phyloP scores from a whole-genome alignment of 116 monocot genomes.

The Cymodocea nodosa region DNA sequence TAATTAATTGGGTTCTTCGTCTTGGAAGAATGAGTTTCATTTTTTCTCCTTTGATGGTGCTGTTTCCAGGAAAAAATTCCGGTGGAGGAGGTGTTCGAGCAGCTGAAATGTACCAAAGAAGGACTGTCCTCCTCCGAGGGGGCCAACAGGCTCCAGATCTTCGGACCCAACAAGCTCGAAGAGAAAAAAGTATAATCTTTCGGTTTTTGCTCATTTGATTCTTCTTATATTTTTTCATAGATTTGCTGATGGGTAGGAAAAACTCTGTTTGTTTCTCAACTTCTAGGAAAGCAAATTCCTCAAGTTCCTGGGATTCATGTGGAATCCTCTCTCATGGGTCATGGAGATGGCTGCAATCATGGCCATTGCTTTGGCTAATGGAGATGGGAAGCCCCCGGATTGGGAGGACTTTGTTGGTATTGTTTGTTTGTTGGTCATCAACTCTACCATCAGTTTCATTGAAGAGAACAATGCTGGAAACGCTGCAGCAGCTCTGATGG shows the following conservation, averaged over 20 bases:
- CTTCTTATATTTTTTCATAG: background rate
- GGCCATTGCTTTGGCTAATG: slow-evolving; percentile 90
- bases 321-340: slow-evolving; percentile 97
- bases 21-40: no score
- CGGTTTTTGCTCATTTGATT: background rate
- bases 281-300: slow-evolving; percentile 59
- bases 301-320: slow-evolving; percentile 95
- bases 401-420: slow-evolving; percentile 90
- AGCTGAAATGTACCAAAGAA: slow-evolving; percentile 78
- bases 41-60: background rate
- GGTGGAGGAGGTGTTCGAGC: slow-evolving; percentile 84
- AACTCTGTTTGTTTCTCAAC: background rate
- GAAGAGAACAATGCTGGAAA: slow-evolving; percentile 94
- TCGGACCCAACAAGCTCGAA: slow-evolving; percentile 97
- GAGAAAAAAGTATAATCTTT: slow-evolving; percentile 58
- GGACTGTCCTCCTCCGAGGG: slow-evolving; percentile 72
- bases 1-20: no score
- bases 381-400: slow-evolving; percentile 64
- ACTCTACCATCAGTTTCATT: slow-evolving; percentile 83
- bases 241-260: background rate
- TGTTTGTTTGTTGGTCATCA: slow-evolving; percentile 62
- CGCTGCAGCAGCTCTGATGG: slow-evolving; percentile 85
- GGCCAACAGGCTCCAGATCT: slow-evolving; percentile 51
- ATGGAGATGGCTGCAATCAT: slow-evolving; percentile 98
- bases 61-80: slow-evolving; percentile 22